Percentiles rank a stretch among this genome's conserved stretches.
These are phyloP conservation scores for Saccharomyces uvarum DNA, from an alignment of 1,139 yeast species.

Conservation along the genomic window DNA sequence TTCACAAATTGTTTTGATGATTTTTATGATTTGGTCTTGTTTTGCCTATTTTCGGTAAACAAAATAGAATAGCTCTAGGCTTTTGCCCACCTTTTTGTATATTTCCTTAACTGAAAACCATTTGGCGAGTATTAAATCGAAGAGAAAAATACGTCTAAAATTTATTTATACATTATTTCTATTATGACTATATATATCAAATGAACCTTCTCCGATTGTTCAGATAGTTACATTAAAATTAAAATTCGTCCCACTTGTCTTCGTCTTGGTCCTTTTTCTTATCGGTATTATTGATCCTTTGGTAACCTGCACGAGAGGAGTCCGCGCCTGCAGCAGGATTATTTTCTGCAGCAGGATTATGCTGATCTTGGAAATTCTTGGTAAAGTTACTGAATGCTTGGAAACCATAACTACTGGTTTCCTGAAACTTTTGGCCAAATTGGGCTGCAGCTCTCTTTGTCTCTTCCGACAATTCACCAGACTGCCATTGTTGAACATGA, in stretches of 20 bases:
- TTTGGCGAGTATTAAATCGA: background rate
- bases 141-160: background rate
- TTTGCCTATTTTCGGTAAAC: too few relatives aligned
- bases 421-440: conserved; percentile 89
- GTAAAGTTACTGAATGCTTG: conserved; percentile 62
- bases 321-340: conserved; percentile 6
- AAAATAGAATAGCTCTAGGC: too few relatives aligned
- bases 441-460: conserved; percentile 90
- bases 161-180: background rate
- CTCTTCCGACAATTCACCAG: conserved; percentile 69
- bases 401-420: conserved; percentile 67
- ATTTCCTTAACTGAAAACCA: background rate
- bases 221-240: conserved; percentile 1
- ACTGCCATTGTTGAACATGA: conserved; percentile 70
- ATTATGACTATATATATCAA: background rate
- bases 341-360: conserved; percentile 12
- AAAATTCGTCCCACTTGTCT: conserved; percentile 32
- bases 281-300: conserved; percentile 4
- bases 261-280: conserved; percentile 9
- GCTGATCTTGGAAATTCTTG: conserved; percentile 34
- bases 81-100: background rate
- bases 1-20: too few relatives aligned
- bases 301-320: conserved; percentile 12
- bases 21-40: too few relatives aligned
- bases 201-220: background rate